Base-by-base conservation (phyloP, 148 eudicot genomes). In the Euryodendron excelsum region DNA sequence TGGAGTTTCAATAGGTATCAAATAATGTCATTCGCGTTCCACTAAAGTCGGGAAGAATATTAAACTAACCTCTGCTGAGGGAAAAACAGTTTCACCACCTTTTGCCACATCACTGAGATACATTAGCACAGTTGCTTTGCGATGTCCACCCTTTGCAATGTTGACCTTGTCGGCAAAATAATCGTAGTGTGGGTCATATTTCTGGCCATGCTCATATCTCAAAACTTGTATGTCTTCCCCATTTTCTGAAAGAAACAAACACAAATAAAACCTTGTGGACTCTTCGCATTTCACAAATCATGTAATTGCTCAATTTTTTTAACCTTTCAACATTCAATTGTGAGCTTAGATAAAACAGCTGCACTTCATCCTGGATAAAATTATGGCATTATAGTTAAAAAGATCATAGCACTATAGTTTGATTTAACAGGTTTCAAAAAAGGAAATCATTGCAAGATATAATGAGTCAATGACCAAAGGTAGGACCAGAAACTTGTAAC, bases 161-260 rank as follows among this genome's bases (percentile, higher is more conserved):
- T 95, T 94, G 62, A 89, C 93, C 82, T 88, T 89, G 78, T 95
- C 97, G 25, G 73, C 74, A 73, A 93, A 93, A 75, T 88, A 95
- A 83, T 95, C 98, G 47, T 81, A 93, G 84, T 95, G 97, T 20
- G 93, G 87, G 50, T 95, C 98, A 75, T 95, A 95, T 73, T 91
- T 95, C 75, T 95, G 96, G 61, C 99, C 97, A 79, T 84, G 93
- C 86, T 93, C 96, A 59, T 95, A 95, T 83, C 91, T 86, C 70
- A 93, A 80, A n/a, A 95, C 94, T 86, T 95, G 98, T 39, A 95
- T 93, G 82, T 91, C 97, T 86, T 95, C 96, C 37, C 99, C 99
- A 78, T 95, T 93, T 80, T 90, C 97, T 95, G 82, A n/a, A n/a
- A 53, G 75, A 70, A 31, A 41, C 67, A 65, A 80, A 25, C 25